Conservation (phyloP, 2,329 filamentous ascomycete species). For the Sarocladium kiliense region DNA sequence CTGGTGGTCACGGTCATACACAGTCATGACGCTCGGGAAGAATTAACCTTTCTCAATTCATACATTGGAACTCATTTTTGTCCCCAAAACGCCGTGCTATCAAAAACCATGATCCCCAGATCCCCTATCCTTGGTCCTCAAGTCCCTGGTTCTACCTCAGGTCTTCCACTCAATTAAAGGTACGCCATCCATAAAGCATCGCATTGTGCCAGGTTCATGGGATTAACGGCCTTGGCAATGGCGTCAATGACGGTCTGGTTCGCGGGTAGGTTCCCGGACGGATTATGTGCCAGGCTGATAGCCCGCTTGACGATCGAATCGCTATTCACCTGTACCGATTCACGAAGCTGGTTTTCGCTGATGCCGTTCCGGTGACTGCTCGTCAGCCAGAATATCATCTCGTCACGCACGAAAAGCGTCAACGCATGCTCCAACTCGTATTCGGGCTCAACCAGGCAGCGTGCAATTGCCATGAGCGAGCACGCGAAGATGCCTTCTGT, state of each 20-base stretch:
- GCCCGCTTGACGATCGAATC: constrained; percentile 91
- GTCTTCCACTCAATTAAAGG: constrained; percentile 47
- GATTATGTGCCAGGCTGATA: constrained; percentile 72
- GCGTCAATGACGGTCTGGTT: constrained; percentile 97
- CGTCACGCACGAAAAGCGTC: constrained; percentile 90
- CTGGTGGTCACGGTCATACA: too few species aligned
- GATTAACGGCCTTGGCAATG: constrained; percentile 88
- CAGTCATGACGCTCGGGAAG: too few species aligned
- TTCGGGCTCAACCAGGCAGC: constrained; percentile 85
- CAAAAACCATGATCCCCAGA: too few species aligned
- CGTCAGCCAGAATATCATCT: constrained; percentile 97
- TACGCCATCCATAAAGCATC: constrained; percentile 98
- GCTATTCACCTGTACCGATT: constrained; percentile 79
- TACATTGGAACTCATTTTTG: too few species aligned
- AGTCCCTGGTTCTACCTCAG: too few species aligned
- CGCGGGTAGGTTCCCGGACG: constrained; percentile 77
- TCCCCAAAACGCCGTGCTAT: too few species aligned
- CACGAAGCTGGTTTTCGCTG: constrained; percentile 63
- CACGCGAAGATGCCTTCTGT: constrained; percentile 96
- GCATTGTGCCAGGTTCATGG: constrained; percentile 78
- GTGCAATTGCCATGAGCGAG: constrained; percentile 91
- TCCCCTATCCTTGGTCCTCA: too few species aligned
- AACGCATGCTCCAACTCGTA: constrained; percentile 92
- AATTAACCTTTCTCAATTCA: too few species aligned
- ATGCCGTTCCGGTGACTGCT: constrained; percentile 59